Evolutionary conservation across 768 basidiomycete genomes (phyloP), one percentile per base, ranked within the genome.

Genomic region (Lactarius sp.): DNA sequence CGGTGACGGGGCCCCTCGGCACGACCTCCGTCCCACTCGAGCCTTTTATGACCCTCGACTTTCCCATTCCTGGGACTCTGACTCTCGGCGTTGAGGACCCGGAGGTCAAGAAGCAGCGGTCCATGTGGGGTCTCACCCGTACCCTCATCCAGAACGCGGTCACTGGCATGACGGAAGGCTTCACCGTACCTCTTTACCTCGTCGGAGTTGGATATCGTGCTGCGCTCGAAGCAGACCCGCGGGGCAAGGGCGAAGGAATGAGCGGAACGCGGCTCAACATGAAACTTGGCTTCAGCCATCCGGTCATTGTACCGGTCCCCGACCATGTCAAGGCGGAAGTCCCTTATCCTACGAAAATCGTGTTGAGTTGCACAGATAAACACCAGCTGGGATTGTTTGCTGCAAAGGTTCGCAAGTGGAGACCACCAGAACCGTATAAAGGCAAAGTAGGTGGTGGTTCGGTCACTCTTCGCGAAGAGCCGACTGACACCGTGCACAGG

Each of bases 151-250:
- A 82, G 67, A 98, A 98, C 72, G 94, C 95, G 16, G 83, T 99
- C 66, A 80, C 77, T 14, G 96, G 96, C 49, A 92, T 98, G 80
- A 89, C 92, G 5, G 83, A 86, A 63, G 95, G 95, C 4, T 98
- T 92, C 77, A 81, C 81, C 0, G 80, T 92, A 9, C 87, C 92
- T 14, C 74, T 99, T 16, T 88, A 87, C 71, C 84, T 99, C 66
- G 95, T 98, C 66, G 96, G 96, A 18, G 94, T 99, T 39, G 95
- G 96, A 2, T 99, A 93, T 77, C 82, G 96, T 70, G 94, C 87
- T 8, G 84, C 85, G 3, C 74, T 98, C 61, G 96, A 99, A 77
- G 81, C 83, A 10, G 88, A 91, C 70, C 89, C 90, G 20, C 75
- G 87, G 37, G 59, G 81, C 31, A 80, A 79, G 56, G 66, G 75